These are phyloP conservation scores for Brettanomyces naardenensis DNA, from an alignment of 805 yeast genomes.

Conservation along the genomic window DNA sequence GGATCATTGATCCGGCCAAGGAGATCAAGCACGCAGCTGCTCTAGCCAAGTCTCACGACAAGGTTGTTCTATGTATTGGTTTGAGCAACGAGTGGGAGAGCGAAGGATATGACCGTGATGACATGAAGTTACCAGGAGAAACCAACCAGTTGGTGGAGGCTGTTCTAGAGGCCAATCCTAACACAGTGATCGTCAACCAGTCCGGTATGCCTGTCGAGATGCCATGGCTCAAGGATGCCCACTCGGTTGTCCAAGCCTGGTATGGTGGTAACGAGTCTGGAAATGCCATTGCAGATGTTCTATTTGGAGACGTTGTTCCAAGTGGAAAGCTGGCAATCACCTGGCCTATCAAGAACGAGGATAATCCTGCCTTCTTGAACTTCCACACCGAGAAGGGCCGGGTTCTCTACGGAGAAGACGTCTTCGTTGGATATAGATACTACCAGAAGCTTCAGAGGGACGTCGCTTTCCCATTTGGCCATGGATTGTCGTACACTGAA, in stretches of 20 bases:
- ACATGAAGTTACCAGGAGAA: constrained; percentile 43
- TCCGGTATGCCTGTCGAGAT: constrained; percentile 55
- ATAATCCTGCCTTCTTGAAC: constrained; percentile 50
- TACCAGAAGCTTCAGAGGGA: constrained; percentile 44
- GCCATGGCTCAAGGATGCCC: constrained; percentile 41
- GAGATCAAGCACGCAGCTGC: constrained; percentile 36
- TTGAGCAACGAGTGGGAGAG: constrained; percentile 49
- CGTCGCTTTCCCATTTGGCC: constrained; percentile 54
- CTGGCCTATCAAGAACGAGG: constrained; percentile 43
- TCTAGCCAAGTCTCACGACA: constrained; percentile 42
- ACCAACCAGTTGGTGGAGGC: constrained; percentile 38
- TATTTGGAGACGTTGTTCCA: constrained; percentile 55
- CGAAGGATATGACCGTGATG: constrained; percentile 49
- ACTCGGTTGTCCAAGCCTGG: constrained; percentile 44
- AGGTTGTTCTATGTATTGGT: constrained; percentile 45
- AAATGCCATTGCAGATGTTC: constrained; percentile 50
- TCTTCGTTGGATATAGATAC: constrained; percentile 54
- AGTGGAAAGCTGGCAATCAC: constrained; percentile 50
- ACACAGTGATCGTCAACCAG: constrained; percentile 47
- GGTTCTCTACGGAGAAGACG: constrained; percentile 57
- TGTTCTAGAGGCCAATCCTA: constrained; percentile 38
- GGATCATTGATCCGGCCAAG: constrained; percentile 17
- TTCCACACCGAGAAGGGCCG: constrained; percentile 44
- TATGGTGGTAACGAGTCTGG: constrained; percentile 54
- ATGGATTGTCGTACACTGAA: constrained; percentile 52